These are phyloP conservation scores for Chlamydomonas schloesseri DNA, from an alignment of 139 green algal species.

Conservation along the genomic window DNA sequence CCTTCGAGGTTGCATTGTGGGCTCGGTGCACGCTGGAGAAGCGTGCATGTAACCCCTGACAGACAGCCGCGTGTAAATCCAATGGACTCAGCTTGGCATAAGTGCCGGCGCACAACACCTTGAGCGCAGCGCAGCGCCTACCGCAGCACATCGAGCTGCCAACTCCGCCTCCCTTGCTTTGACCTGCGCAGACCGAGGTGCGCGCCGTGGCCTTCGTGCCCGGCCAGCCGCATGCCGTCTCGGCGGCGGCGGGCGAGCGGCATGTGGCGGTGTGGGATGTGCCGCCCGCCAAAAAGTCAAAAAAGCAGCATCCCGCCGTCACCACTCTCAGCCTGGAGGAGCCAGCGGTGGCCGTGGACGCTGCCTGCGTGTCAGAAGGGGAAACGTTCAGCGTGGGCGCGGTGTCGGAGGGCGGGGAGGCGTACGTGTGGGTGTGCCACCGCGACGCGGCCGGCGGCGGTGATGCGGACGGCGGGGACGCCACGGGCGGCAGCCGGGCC, in stretches of 20 bases:
- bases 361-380: neutral
- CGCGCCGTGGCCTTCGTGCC: constrained; percentile 61
- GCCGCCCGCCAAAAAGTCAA: constrained; percentile 47
- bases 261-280: constrained; percentile 74
- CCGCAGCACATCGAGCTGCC: too few species aligned
- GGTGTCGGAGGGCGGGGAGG: constrained; percentile 64
- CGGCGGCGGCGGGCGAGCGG: constrained; percentile 65
- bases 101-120: too few species aligned
- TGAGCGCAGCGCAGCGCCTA: too few species aligned
- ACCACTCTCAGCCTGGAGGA: constrained; percentile 60
- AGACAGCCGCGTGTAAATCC: too few species aligned
- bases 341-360: constrained; percentile 54
- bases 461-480: neutral
- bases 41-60: too few species aligned
- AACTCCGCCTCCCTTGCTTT: neutral
- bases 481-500: neutral
- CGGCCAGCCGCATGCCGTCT: constrained; percentile 62
- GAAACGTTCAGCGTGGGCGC: constrained; percentile 61
- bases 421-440: constrained; percentile 67
- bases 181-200: constrained; percentile 52
- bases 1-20: too few species aligned
- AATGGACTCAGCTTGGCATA: too few species aligned
- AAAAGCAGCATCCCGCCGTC: constrained; percentile 55
- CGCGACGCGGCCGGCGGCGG: constrained; percentile 10
- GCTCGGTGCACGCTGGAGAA: too few species aligned